Conservation (phyloP, 805 yeast genomes). For the Kodamaea sagamina region DNA sequence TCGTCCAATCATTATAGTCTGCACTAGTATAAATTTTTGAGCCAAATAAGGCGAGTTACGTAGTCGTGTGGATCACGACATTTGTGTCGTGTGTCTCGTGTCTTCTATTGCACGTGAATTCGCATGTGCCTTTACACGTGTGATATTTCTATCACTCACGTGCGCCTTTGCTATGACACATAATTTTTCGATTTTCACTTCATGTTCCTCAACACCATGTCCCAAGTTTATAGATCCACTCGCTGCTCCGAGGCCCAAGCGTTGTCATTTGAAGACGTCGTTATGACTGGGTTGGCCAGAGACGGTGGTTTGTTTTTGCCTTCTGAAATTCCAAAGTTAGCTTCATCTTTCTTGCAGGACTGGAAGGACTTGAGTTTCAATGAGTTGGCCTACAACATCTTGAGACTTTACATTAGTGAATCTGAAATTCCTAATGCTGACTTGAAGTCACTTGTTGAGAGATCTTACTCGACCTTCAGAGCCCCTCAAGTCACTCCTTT, state of each 20-base stretch:
- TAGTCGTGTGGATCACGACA: slow-evolving; percentile 5
- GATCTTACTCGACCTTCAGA: slow-evolving; percentile 90
- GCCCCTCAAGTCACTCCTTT: slow-evolving; percentile 87
- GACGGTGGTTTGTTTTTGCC: slow-evolving; percentile 98
- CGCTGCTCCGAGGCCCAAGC: slow-evolving; percentile 56
- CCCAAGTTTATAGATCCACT: slow-evolving; percentile 78
- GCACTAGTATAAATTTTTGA: background rate
- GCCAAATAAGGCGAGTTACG: too few species aligned
- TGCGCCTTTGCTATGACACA: slow-evolving; percentile 9
- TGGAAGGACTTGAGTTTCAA: slow-evolving; percentile 81
- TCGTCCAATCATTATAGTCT: slow-evolving; percentile 13
- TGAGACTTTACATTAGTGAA: slow-evolving; percentile 75
- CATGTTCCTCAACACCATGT: slow-evolving; percentile 24
- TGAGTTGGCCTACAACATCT: slow-evolving; percentile 82
- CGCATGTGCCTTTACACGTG: slow-evolving; percentile 7
- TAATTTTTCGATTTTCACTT: slow-evolving; percentile 5
- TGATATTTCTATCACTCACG: too few species aligned
- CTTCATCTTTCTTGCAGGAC: slow-evolving; percentile 52
- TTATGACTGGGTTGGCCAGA: slow-evolving; percentile 87
- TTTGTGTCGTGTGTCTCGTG: slow-evolving; percentile 4
- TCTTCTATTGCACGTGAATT: too few species aligned
- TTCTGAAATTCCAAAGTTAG: slow-evolving; percentile 69
- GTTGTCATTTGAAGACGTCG: slow-evolving; percentile 75
- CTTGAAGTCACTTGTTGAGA: slow-evolving; percentile 58
- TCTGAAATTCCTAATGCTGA: slow-evolving; percentile 74